Evolutionary conservation across 495 filamentous ascomycete species (phyloP).

Genomic region (Podospora pseudoanserina): DNA sequence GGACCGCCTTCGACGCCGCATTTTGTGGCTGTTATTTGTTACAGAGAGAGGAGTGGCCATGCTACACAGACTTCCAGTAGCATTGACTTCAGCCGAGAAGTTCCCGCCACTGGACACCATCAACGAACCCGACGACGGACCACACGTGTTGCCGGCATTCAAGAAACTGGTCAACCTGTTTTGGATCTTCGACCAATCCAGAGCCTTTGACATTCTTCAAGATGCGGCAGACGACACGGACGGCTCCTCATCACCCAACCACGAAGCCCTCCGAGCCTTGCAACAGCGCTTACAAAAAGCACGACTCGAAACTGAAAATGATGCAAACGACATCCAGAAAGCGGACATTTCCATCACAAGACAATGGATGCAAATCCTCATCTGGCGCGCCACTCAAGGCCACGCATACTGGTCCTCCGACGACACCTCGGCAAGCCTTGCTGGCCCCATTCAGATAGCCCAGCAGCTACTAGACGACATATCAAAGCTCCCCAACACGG

Average conservation of each 20-base stretch:
- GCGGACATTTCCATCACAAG: slow-evolving; percentile 47
- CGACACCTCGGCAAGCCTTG: slow-evolving; percentile 12
- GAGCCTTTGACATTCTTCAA: slow-evolving; percentile 41
- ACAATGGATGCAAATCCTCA: slow-evolving; percentile 48
- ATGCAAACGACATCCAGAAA: slow-evolving; percentile 41
- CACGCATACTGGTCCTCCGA: slow-evolving; percentile 14
- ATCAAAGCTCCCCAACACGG: slow-evolving; percentile 33
- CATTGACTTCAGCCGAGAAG: slow-evolving; percentile 34
- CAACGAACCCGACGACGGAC: slow-evolving; percentile 31
- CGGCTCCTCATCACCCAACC: slow-evolving; percentile 17
- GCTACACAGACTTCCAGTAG: slow-evolving; percentile 43
- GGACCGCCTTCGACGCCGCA: slow-evolving; percentile 39
- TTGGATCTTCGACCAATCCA: slow-evolving; percentile 38
- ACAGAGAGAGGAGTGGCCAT: slow-evolving; percentile 47
- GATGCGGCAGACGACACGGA: slow-evolving; percentile 28
- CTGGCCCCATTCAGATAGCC: slow-evolving; percentile 42
- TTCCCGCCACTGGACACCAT: slow-evolving; percentile 28
- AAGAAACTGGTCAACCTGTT: slow-evolving; percentile 44
- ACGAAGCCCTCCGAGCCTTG: slow-evolving; percentile 29
- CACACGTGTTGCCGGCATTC: slow-evolving; percentile 40
- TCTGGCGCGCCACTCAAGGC: slow-evolving; percentile 41
- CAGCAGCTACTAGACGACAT: slow-evolving; percentile 41
- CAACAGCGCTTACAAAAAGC: slow-evolving; percentile 38
- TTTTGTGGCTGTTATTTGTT: slow-evolving; percentile 46
- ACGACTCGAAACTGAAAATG: slow-evolving; percentile 23